Percentiles rank a stretch among this genome's conserved stretches.
These are phyloP conservation scores for Microstegium vimineum DNA, from an alignment of 176 grass and related monocot genomes.

Conservation along the genomic window DNA sequence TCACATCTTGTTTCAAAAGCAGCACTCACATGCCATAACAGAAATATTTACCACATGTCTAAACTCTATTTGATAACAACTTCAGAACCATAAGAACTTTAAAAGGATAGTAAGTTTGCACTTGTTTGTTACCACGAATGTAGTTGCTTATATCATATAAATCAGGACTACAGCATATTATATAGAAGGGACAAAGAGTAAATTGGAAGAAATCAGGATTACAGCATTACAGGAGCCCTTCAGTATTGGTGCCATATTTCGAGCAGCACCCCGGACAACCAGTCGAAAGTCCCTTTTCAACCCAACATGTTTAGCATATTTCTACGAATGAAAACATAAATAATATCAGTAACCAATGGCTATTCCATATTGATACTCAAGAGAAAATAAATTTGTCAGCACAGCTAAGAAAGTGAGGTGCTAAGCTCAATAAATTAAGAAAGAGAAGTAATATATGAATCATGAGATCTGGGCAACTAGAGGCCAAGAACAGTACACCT, in stretches of 20 bases:
- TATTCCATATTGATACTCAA: not conserved
- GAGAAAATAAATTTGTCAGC: not conserved
- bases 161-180: not conserved
- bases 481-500: not conserved
- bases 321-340: slow-evolving; percentile 48
- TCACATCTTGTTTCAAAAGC: slow-evolving; percentile 11
- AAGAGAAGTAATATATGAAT: slow-evolving; percentile 1
- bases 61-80: not conserved
- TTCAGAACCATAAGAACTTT: not conserved
- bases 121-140: not conserved
- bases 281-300: slow-evolving; percentile 92
- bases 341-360: not conserved
- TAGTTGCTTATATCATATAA: not conserved
- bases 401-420: not conserved
- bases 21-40: not conserved
- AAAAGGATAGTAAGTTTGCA: not conserved
- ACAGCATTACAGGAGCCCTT: slow-evolving; percentile 94
- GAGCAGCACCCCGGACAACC: slow-evolving; percentile 93
- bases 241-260: slow-evolving; percentile 90
- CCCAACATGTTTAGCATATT: slow-evolving; percentile 95
- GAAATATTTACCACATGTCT: not conserved
- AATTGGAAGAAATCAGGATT: slow-evolving; percentile 36
- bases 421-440: slow-evolving; percentile 2
- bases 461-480: not conserved
- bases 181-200: not conserved